Evolutionary conservation across 2,329 filamentous ascomycete genomes (phyloP).

Genomic region (Cladophialophora exuberans): DNA sequence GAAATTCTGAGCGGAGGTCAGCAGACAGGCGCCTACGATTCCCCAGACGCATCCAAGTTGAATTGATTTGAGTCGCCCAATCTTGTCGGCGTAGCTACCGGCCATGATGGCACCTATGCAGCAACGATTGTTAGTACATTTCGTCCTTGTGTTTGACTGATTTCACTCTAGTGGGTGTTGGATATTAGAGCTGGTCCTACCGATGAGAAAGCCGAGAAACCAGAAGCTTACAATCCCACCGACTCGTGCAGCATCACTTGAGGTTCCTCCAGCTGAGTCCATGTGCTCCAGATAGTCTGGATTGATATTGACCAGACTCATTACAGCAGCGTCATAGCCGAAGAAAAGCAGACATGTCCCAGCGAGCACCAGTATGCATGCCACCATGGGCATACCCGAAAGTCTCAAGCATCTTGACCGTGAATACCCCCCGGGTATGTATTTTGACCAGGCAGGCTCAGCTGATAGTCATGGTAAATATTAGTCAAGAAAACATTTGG

Average conservation of each 20-base stretch:
- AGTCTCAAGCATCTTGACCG: conserved; percentile 6
- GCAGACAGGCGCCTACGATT: conserved; percentile 32
- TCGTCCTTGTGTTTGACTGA: background rate
- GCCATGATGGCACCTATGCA: conserved; percentile 35
- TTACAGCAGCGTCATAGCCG: conserved; percentile 32
- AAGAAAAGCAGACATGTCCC: conserved; percentile 5
- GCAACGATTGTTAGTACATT: background rate
- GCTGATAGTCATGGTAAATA: conserved; percentile 5
- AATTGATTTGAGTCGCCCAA: conserved; percentile 35
- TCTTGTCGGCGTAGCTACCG: conserved; percentile 34
- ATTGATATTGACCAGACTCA: conserved; percentile 37
- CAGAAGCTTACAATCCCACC: conserved; percentile 37
- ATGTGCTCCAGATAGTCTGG: conserved; percentile 34
- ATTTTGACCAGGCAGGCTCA: conserved; percentile 14
- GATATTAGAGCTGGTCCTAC: background rate
- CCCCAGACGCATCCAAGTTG: conserved; percentile 36
- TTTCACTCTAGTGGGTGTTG: background rate
- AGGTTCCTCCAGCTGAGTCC: conserved; percentile 28
- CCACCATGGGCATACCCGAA: conserved; percentile 7
- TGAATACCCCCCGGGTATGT: conserved; percentile 6
- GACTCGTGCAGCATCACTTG: conserved; percentile 33
- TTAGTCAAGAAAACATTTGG: background rate
- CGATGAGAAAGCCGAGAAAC: conserved; percentile 34
- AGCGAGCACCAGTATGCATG: conserved; percentile 1
- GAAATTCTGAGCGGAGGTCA: conserved; percentile 34